phyloP scores from a whole-genome alignment of 768 basidiomycete species.

The Leucocoprinus sp. region DNA sequence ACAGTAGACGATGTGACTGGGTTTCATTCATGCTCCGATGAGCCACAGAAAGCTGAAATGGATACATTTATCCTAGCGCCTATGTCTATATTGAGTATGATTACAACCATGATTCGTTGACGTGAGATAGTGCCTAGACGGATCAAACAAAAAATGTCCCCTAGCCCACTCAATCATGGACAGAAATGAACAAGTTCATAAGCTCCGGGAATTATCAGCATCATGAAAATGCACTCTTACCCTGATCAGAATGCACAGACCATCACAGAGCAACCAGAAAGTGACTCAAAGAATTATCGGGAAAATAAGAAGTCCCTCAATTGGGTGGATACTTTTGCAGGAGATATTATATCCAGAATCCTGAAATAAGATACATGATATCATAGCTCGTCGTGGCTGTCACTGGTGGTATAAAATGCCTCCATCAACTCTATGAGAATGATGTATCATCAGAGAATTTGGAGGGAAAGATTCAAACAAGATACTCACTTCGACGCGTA shows the following conservation, averaged over 20 bases:
- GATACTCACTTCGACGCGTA: constrained; percentile 64
- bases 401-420: constrained; percentile 37
- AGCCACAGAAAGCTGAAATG: no score
- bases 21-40: no score
- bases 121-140: no score
- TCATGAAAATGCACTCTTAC: neutral
- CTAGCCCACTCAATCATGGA: no score
- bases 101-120: no score
- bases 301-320: no score
- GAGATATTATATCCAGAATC: constrained; percentile 16
- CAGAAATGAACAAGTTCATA: no score
- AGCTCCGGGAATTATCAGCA: neutral
- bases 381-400: constrained; percentile 37
- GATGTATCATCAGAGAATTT: neutral
- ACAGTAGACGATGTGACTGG: no score
- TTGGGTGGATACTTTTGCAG: neutral
- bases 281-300: neutral
- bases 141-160: no score
- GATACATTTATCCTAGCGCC: no score
- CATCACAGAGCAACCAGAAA: no score
- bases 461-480: neutral
- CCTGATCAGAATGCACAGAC: neutral
- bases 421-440: constrained; percentile 42
- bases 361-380: constrained; percentile 12
- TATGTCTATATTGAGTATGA: no score